Evolutionary conservation across 108 stramenopile genomes (phyloP).

Genomic region (Epithemia pelagica): DNA sequence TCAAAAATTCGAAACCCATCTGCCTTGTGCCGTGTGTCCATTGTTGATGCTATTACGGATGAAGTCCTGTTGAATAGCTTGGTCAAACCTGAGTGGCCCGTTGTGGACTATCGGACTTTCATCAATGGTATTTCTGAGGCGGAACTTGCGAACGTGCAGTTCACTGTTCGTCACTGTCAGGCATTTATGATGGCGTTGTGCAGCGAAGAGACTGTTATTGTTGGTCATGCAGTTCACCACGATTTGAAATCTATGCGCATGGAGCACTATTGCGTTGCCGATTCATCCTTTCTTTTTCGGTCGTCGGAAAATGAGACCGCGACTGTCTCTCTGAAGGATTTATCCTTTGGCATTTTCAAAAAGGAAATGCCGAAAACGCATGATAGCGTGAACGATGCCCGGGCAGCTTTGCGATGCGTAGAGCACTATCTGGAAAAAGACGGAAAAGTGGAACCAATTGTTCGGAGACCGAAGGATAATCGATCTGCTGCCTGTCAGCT

Average conservation of each 20-base stretch:
- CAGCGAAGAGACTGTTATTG: slow-evolving; percentile 86
- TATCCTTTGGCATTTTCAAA: slow-evolving; percentile 49
- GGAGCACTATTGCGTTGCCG: slow-evolving; percentile 75
- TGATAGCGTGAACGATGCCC: slow-evolving; percentile 84
- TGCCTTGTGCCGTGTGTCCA: slow-evolving; percentile 84
- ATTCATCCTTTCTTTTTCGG: slow-evolving; percentile 78
- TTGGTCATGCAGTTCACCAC: slow-evolving; percentile 91
- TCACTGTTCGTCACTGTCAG: slow-evolving; percentile 92
- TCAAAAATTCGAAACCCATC: slow-evolving; percentile 65
- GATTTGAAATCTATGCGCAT: slow-evolving; percentile 84
- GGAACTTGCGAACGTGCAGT: slow-evolving; percentile 72
- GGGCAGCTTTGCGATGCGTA: slow-evolving; percentile 55
- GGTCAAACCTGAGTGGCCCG: slow-evolving; percentile 89
- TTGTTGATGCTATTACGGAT: slow-evolving; percentile 79
- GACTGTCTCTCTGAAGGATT: slow-evolving; percentile 66
- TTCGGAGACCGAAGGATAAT: slow-evolving; percentile 29
- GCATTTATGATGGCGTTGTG: slow-evolving; percentile 89
- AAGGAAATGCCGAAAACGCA: slow-evolving; percentile 78
- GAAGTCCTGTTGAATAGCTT: slow-evolving; percentile 90
- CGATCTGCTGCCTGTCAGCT: slow-evolving; percentile 26
- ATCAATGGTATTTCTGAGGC: slow-evolving; percentile 87
- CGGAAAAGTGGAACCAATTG: slow-evolving; percentile 53
- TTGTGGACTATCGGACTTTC: slow-evolving; percentile 81
- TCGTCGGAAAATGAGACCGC: slow-evolving; percentile 41
- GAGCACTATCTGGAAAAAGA: slow-evolving; percentile 38